Evolutionary conservation across 1,284 basidiomycete genomes (phyloP), one percentile per base, ranked within the genome.

Genomic region (Malassezia sp.): DNA sequence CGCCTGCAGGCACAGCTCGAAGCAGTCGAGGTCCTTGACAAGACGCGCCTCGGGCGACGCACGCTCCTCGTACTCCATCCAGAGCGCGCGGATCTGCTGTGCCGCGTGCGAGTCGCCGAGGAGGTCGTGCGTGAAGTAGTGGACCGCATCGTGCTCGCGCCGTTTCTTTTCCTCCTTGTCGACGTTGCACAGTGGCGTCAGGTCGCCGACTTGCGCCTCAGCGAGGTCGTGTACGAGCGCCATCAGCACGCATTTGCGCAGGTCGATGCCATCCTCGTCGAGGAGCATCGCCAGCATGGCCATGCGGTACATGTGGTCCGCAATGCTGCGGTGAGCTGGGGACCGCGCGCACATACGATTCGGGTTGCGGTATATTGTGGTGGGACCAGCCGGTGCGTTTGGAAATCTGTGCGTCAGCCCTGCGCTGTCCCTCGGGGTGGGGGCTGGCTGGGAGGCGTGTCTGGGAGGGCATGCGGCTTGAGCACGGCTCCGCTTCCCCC

Each of bases 291-390:
- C 83, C 35, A 96, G 77, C 18, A 95, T 72, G 2, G 86, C 83
- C 91, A 96, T 96, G 44, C 91, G 78, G 71, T 93, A 91, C 90
- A 93, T 95, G 68, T 96, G 90, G 70, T 96, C 90, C 3, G 87
- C 82, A 53, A 95, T 91, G n/a, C n/a, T n/a, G n/a, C n/a, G n/a
- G n/a, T n/a, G n/a, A n/a, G n/a, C n/a, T n/a, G n/a, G n/a, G n/a
- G n/a, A 27, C 54, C 7, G 7, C 6, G n/a, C n/a, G n/a, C n/a
- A n/a, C n/a, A n/a, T n/a, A n/a, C 58, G 86, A 90, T 44, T 73
- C 68, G n/a, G 61, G 57, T 14, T 40, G 22, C 3, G 57, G 49
- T 0, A 70, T 55, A 2, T 60, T 55, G 32, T 70, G 67, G 37
- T 68, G 67, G 40, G 58, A 41, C 67, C 65, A 70, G 9, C 67